These are phyloP conservation scores for Candida yuanshanica DNA, from an alignment of 805 yeast genomes.

Conservation along the genomic window DNA sequence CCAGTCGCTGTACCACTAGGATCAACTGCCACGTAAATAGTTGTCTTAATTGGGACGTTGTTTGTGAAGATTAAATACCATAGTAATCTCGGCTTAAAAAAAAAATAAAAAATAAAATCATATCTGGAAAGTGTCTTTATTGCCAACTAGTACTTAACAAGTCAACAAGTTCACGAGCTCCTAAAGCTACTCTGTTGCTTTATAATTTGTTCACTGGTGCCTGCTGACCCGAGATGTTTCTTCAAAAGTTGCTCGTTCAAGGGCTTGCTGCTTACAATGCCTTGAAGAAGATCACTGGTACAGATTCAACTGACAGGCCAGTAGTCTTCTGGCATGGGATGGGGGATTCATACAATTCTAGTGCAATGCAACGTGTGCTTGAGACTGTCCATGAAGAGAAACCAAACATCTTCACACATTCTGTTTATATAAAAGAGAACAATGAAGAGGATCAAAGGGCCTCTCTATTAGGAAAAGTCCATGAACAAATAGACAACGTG, in stretches of 20 bases:
- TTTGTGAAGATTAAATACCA: no score
- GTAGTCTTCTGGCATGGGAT: conserved; percentile 82
- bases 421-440: conserved; percentile 46
- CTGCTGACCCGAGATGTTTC: conserved; percentile 17
- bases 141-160: no score
- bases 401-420: conserved; percentile 49
- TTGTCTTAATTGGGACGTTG: no score
- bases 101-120: no score
- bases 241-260: conserved; percentile 13
- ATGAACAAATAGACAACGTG: conserved; percentile 45
- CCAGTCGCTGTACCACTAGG: no score
- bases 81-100: no score
- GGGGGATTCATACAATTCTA: conserved; percentile 67
- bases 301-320: conserved; percentile 28
- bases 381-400: conserved; percentile 35
- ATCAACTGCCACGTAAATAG: no score
- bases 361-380: conserved; percentile 45
- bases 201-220: no score
- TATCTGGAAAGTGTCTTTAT: no score
- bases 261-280: conserved; percentile 15
- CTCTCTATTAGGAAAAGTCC: conserved; percentile 56
- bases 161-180: no score
- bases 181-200: no score
- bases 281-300: conserved; percentile 12
- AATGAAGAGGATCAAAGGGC: conserved; percentile 46